Evolutionary conservation across 352 stramenopile genomes (phyloP).

Genomic region (Blastocystis sp.): DNA sequence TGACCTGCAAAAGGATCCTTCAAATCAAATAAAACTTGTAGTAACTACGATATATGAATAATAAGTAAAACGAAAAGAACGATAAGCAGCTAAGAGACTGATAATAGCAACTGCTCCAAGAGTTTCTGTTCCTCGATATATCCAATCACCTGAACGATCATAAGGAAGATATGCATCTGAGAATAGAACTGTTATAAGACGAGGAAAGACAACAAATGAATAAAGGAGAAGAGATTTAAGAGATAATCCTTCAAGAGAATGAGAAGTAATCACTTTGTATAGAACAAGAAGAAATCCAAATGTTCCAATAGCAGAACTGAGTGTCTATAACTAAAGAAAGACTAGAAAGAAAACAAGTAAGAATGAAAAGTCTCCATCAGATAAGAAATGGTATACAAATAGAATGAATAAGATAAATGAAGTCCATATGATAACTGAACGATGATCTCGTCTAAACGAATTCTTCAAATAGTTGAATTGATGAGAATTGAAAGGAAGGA

Average conservation of each 20-base stretch:
- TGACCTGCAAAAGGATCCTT: constrained; percentile 19
- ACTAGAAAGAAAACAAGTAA: not conserved
- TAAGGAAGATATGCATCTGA: constrained; percentile 18
- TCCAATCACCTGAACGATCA: constrained; percentile 17
- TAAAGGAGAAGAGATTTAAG: constrained; percentile 9
- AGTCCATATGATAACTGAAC: not conserved
- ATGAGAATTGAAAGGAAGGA: not conserved
- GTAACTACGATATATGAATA: not conserved
- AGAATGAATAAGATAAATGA: not conserved
- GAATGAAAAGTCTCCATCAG: constrained; percentile 27
- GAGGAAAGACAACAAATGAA: not conserved
- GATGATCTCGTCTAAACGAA: not conserved
- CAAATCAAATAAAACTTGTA: not conserved
- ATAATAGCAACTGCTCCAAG: not conserved
- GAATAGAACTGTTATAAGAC: not conserved
- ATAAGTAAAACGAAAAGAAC: not conserved
- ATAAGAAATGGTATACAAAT: not conserved
- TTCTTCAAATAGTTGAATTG: constrained; percentile 11
- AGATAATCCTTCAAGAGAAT: constrained; percentile 14
- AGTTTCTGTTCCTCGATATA: constrained; percentile 2
- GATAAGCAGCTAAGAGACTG: not conserved
- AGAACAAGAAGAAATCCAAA: constrained; percentile 6
- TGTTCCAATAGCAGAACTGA: constrained; percentile 1
- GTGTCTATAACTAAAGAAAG: not conserved
- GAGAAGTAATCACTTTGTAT: constrained; percentile 2